phyloP scores from a whole-genome alignment of 1,284 basidiomycete genomes.

The Sporisorium sorghi region DNA sequence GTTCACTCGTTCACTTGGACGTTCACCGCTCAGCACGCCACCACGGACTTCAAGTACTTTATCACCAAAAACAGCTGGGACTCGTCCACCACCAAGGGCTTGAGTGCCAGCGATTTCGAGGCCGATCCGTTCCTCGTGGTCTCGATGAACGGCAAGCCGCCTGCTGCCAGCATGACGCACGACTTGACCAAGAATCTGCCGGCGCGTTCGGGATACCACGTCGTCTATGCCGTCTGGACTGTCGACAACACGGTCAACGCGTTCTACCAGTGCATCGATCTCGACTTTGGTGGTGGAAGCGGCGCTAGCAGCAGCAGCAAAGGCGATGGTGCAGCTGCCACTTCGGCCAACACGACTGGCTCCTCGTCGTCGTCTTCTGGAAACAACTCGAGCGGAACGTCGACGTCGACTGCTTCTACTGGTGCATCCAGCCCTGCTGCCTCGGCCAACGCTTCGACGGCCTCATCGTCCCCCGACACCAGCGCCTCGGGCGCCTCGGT shows the following conservation, averaged over 20 bases:
- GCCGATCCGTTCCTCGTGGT: slow-evolving; percentile 40
- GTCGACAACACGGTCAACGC: slow-evolving; percentile 47
- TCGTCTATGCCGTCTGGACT: slow-evolving; percentile 53
- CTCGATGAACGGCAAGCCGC: slow-evolving; percentile 37
- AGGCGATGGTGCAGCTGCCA: slow-evolving; percentile 1
- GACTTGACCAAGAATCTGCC: slow-evolving; percentile 34
- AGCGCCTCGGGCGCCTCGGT: neutral
- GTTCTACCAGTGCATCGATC: slow-evolving; percentile 54
- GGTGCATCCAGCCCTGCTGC: slow-evolving; percentile 1
- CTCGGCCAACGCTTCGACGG: no score
- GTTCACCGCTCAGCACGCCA: slow-evolving; percentile 51
- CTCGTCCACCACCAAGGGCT: slow-evolving; percentile 12
- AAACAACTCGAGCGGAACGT: neutral
- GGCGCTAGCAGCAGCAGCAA: neutral
- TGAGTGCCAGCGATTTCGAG: slow-evolving; percentile 37
- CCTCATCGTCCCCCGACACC: neutral
- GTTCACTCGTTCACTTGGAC: slow-evolving; percentile 44
- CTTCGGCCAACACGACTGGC: no score
- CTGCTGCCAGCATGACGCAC: slow-evolving; percentile 24
- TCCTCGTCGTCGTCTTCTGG: neutral
- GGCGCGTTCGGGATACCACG: slow-evolving; percentile 34
- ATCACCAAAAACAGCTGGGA: slow-evolving; percentile 48
- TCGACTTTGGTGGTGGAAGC: slow-evolving; percentile 40
- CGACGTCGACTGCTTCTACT: neutral
- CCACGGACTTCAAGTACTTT: slow-evolving; percentile 53